Percentiles rank a stretch among this genome's conserved stretches.
Conservation (phyloP, 495 filamentous ascomycete genomes). For the Aspergillus panamensis region DNA sequence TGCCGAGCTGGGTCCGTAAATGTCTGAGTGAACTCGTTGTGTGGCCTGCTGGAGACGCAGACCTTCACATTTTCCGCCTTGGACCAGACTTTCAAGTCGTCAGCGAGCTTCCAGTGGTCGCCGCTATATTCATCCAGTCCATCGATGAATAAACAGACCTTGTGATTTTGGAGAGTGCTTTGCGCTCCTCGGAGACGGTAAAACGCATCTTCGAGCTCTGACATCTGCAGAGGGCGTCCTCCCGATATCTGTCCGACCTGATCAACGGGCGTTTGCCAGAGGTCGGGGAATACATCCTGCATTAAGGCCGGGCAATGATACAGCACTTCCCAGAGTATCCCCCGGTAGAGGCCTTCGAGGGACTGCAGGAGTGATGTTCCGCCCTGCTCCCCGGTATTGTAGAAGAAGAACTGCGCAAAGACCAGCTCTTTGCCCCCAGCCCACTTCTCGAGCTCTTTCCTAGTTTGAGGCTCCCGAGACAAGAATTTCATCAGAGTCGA, state of each 20-base stretch:
- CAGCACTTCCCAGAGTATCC: slow-evolving; percentile 40
- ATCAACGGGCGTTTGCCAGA: neutral
- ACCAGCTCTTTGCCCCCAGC: slow-evolving; percentile 30
- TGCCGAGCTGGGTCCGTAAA: neutral
- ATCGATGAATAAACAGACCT: slow-evolving; percentile 49
- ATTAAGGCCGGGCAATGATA: slow-evolving; percentile 32
- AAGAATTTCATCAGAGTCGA: slow-evolving; percentile 48
- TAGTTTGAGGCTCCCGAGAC: slow-evolving; percentile 13
- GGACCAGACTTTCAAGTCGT: neutral
- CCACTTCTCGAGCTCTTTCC: slow-evolving; percentile 24
- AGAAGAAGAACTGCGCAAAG: slow-evolving; percentile 46
- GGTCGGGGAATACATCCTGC: slow-evolving; percentile 16
- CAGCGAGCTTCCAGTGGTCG: slow-evolving; percentile 16
- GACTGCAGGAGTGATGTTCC: slow-evolving; percentile 33
- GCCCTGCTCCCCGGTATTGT: slow-evolving; percentile 29
- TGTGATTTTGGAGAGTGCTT: neutral
- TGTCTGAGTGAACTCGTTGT: neutral
- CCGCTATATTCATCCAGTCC: slow-evolving; percentile 43
- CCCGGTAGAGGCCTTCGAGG: slow-evolving; percentile 40
- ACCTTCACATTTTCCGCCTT: neutral
- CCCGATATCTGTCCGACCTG: neutral
- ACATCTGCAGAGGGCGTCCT: neutral
- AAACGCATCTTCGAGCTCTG: neutral
- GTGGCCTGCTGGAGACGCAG: slow-evolving; percentile 10
- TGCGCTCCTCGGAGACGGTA: neutral